Base-by-base conservation (phyloP, 1,284 basidiomycete genomes). In the Ceratobasidium sp. region DNA sequence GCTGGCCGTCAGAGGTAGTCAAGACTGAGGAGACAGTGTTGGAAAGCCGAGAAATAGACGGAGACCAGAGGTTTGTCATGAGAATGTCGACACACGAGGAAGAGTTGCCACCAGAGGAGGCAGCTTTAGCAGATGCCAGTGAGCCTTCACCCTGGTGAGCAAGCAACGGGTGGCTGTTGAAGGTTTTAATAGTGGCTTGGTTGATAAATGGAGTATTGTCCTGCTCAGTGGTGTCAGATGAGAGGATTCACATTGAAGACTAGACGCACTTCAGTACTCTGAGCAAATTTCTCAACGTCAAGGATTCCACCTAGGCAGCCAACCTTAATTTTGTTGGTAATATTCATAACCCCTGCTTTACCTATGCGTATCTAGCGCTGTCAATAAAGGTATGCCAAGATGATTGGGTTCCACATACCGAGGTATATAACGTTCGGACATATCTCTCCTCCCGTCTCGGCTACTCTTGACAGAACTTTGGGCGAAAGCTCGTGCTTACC, bases 221-320 rank as follows among this genome's bases (percentile, higher is more conserved):
- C 49, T 54, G 47, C 46, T 11, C 44, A 18, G 28, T 18, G 46
- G 35, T 43, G 21, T 46, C 47, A 73, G 70, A 57, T 32, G 18
- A 50, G 11, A 38, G 61, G 30, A 18, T 49, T 38, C 23, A 54
- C 71, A 69, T 54, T 54, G 35, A 54, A 32, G 3, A 26, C 30
- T 3, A 47, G n/a, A 35, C 41, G 58, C 23, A 75, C 76, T 0
- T 63, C 71, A 73, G 18, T 52, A 18, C 77, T 75, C n/a, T 70
- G 54, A 80, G 77, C 76, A 35, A 79, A 94, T 23, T 89, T 81
- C 14, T 84, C 86, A 30, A 86, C 80, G 58, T 94, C 89, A 78
- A 91, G 94, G 35, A 83, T 82, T 1, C 95, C 95, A 38, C 93
- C 94, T 14, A 96, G 84, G 78, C 92, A 95, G 7, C 91, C 95